Base-by-base conservation (phyloP, 306 rosid genomes). In the Citrullus colocynthis region DNA sequence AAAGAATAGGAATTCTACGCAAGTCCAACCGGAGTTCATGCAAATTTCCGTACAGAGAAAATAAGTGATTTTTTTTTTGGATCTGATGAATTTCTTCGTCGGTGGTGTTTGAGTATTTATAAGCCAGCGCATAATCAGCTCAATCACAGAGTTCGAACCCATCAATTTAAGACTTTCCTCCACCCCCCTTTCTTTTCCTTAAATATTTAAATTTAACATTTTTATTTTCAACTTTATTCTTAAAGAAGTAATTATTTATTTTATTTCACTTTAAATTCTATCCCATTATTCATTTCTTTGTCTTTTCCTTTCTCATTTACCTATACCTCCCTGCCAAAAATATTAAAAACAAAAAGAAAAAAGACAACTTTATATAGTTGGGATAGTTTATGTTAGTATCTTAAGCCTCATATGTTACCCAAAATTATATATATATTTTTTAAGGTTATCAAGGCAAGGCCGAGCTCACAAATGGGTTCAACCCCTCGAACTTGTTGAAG, bases 31-130 rank as follows among this genome's bases (percentile, higher is more conserved):
- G 16, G 51, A 36, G 24, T 65, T 65, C 51, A 65, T 16, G 49
- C 60, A 72, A 17, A 28, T 72, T 72, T 49, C 77, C 60, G 41
- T 32, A 30, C 42, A 4, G 41, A 52, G 42, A 28, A 28, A 72
- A 67, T n/a, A 30, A 30, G 14, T 75, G 12, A 75, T 18, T 39
- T 37, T 55, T 3, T 24, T 66, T 75, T 44, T 16, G 66, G 79
- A 75, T 75, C 67, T 21, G 79, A 75, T 36, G 66, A 75, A 74
- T 12, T 75, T 37, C 34, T 75, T 20, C 17, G 54, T 70, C 75
- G 57, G 30, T 37, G 77, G 16, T 4, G 42, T 49, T 44, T 70
- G 13, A 8, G 1, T 70, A 72, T 28, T 72, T 72, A 49, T 72
- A 72, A 6, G 24, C 44, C 28, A 28, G 15, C 77, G 77, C 77